phyloP scores from a whole-genome alignment of 345 rosid genomes.

The Euphorbia pulcherrima region DNA sequence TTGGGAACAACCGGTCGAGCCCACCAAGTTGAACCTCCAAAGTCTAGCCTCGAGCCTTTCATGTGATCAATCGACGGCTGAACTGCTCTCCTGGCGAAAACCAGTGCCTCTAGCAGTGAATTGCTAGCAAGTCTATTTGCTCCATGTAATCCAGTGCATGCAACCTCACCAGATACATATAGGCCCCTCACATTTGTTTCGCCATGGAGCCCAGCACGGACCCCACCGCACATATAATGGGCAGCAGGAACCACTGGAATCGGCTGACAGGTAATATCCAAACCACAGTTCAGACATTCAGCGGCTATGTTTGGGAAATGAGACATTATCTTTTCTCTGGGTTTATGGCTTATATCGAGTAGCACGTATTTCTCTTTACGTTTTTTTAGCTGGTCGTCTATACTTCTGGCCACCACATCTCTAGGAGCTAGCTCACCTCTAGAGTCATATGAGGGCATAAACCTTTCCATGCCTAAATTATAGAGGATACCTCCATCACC shows the following conservation, averaged over 20 bases:
- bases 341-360: constrained; percentile 85
- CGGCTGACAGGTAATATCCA: constrained; percentile 72
- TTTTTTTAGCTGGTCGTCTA: constrained; percentile 87
- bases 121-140: constrained; percentile 97
- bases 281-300: constrained; percentile 70
- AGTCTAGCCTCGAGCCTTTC: constrained; percentile 47
- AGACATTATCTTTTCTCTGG: constrained; percentile 70
- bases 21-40: constrained; percentile 51
- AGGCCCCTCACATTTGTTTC: constrained; percentile 86
- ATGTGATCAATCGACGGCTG: constrained; percentile 74
- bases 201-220: constrained; percentile 83
- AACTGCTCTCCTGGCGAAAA: constrained; percentile 88
- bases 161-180: constrained; percentile 97
- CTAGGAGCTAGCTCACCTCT: constrained; percentile 97
- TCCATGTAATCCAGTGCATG: constrained; percentile 94
- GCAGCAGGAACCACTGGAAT: constrained; percentile 96
- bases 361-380: constrained; percentile 72
- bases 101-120: constrained; percentile 92
- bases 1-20: constrained; percentile 57
- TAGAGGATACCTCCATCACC: constrained; percentile 95
- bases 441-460: constrained; percentile 82
- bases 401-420: constrained; percentile 93
- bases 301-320: constrained; percentile 95
- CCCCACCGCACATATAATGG: constrained; percentile 98
- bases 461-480: constrained; percentile 73